These are phyloP conservation scores for Nakazawaea anatomiae DNA, from an alignment of 805 yeast species.

Conservation along the genomic window DNA sequence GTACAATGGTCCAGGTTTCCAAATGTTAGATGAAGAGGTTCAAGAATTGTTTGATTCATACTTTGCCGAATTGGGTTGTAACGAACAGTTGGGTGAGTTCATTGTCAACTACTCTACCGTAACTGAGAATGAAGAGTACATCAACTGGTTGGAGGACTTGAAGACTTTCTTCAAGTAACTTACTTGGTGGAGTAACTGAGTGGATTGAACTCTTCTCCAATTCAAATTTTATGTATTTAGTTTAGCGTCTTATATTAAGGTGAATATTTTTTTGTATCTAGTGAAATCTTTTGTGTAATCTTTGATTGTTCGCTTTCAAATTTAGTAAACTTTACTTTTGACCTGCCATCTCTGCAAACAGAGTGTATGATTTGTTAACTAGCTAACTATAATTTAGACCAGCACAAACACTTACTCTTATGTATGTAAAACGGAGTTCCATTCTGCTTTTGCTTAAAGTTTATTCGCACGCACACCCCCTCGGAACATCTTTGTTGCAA, in stretches of 20 bases:
- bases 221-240: not conserved
- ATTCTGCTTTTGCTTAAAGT: too few relatives aligned
- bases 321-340: too few relatives aligned
- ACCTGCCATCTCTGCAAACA: too few relatives aligned
- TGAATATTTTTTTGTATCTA: not conserved
- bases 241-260: not conserved
- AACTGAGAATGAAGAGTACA: slow-evolving; percentile 40
- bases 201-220: too few relatives aligned
- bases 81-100: slow-evolving; percentile 36
- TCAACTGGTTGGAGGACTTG: slow-evolving; percentile 31
- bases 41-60: slow-evolving; percentile 37
- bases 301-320: too few relatives aligned
- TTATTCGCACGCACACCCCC: too few relatives aligned
- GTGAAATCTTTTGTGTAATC: not conserved
- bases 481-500: too few relatives aligned
- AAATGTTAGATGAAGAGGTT: slow-evolving; percentile 38
- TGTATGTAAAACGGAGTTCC: too few relatives aligned
- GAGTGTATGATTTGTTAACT: too few relatives aligned
- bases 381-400: too few relatives aligned
- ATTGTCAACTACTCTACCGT: slow-evolving; percentile 33
- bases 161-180: slow-evolving; percentile 7
- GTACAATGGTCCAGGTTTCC: slow-evolving; percentile 41
- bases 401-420: too few relatives aligned
- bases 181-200: too few relatives aligned
- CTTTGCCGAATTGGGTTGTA: slow-evolving; percentile 32